Evolutionary conservation across 2,329 filamentous ascomycete genomes (phyloP).

Genomic region (Colletotrichum cuscutae): DNA sequence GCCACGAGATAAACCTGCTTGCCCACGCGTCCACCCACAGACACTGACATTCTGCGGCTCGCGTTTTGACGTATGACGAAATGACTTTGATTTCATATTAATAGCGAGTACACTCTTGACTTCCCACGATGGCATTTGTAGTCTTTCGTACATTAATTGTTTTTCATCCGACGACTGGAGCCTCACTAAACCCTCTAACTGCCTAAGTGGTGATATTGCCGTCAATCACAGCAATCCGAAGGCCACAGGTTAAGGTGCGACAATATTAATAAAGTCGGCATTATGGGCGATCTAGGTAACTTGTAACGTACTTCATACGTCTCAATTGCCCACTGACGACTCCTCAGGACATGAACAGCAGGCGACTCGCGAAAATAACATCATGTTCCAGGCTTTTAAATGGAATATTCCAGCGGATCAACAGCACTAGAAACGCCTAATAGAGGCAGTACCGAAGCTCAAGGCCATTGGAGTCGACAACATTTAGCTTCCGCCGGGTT

Average conservation of each 20-base stretch:
- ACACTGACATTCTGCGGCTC: background rate
- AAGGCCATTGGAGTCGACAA: conserved; percentile 71
- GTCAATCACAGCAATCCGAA: no score
- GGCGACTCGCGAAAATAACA: conserved; percentile 54
- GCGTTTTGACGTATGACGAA: conserved; percentile 1
- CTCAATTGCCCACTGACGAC: background rate
- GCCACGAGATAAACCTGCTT: background rate
- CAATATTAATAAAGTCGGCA: no score
- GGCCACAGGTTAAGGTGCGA: no score
- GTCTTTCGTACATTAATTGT: background rate
- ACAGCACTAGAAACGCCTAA: conserved; percentile 71
- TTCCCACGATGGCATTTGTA: background rate
- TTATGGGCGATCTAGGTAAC: background rate
- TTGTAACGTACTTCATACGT: no score
- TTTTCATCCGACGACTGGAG: background rate
- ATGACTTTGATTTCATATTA: background rate
- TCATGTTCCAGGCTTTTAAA: conserved; percentile 77
- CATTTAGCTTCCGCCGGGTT: conserved; percentile 75
- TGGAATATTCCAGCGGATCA: conserved; percentile 75
- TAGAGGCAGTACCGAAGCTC: conserved; percentile 63
- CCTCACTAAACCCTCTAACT: no score
- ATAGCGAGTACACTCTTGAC: background rate
- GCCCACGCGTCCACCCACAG: background rate
- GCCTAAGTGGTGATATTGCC: no score
- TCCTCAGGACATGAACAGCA: background rate